Evolutionary conservation across 805 yeast genomes (phyloP), one percentile per base, ranked within the genome.

Genomic region (Ogataea pini): DNA sequence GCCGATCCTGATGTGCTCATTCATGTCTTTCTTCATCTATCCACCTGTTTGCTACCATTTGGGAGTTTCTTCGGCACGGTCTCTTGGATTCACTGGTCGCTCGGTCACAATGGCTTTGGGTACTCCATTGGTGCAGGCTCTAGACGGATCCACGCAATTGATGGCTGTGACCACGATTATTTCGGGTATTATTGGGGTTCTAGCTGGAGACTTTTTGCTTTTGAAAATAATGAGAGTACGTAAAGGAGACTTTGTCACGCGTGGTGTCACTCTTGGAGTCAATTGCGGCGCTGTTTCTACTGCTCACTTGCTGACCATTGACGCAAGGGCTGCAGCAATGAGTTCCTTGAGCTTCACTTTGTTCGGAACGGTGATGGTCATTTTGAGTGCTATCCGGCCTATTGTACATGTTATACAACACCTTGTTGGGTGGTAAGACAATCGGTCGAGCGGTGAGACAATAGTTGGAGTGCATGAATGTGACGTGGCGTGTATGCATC

Each of bases 231-330:
- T 85, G 25, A 61, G 83, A 32, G 72, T 87, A 6, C 72, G 79
- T 6, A 73, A 75, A 25, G 77, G 78, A 56, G 94, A 87, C 61
- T 86, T 78, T 60, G 83, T 87, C 7, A 83, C 89, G 0, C 67
- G 90, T 52, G 96, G 95, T 2, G 80, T 86, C 16, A 82, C 89
- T 0, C 67, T 86, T 42, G 96, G 95, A 4, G 76, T 85, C 43
- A 85, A 84, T 59, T 85, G 91, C 60, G 89, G 91, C 8, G 95
- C 96, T 1, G 85, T 87, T 43, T 88, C 90, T 3, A 85, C 95
- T 2, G 91, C 92, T 0, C 85, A 85, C 63, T 67, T 87, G 40
- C 65, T 87, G 29, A 78, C 78, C 22, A 75, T 76, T 27, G 90
- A 86, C 59, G 86, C 94, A 12, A 71, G 92, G 55, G 92, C 94